Conservation (phyloP, 805 yeast species). For the Candida sphagnicola region DNA sequence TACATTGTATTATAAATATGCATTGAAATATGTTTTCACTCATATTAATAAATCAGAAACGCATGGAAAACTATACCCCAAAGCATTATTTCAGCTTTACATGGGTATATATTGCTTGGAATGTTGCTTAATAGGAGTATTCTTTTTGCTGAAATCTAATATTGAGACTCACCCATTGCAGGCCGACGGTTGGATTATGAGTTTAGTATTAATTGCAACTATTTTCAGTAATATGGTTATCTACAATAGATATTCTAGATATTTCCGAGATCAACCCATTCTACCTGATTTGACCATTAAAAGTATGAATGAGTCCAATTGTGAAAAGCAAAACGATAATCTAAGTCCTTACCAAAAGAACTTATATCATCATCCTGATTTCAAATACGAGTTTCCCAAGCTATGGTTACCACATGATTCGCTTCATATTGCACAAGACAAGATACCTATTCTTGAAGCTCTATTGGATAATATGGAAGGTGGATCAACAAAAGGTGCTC, state of each 20-base stretch:
- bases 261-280: conserved; percentile 29
- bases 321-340: neutral
- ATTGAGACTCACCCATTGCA: conserved; percentile 40
- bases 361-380: conserved; percentile 35
- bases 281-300: conserved; percentile 11
- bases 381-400: conserved; percentile 31
- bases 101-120: conserved; percentile 82
- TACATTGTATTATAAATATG: conserved; percentile 66
- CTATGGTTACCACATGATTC: conserved; percentile 41
- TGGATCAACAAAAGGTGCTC: conserved; percentile 24
- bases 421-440: conserved; percentile 22
- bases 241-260: conserved; percentile 33
- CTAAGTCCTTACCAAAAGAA: conserved; percentile 11
- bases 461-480: conserved; percentile 14
- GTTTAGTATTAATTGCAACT: conserved; percentile 48
- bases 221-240: conserved; percentile 54
- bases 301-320: neutral
- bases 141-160: conserved; percentile 57
- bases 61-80: conserved; percentile 66
- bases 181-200: conserved; percentile 51
- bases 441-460: conserved; percentile 15
- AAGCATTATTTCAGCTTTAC: conserved; percentile 71
- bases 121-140: conserved; percentile 70
- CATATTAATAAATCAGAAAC: conserved; percentile 56
- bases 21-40: conserved; percentile 55